phyloP scores from a whole-genome alignment of 257 asterid genomes.

The Solanum pennellii region DNA sequence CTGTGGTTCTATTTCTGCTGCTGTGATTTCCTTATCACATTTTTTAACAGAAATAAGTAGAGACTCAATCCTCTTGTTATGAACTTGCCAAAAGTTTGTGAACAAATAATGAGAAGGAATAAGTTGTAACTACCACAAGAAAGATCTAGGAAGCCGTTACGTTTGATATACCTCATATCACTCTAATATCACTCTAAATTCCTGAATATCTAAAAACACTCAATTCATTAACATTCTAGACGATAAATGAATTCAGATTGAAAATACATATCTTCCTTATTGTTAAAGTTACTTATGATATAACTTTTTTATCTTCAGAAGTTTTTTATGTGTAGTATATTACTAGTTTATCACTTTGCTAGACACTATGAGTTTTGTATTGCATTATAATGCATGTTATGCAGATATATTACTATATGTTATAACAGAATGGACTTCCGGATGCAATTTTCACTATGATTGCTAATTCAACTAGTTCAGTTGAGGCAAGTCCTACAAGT shows the following conservation, averaged over 20 bases:
- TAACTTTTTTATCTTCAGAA: no score
- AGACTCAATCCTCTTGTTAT: constrained; percentile 78
- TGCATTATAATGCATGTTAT: no score
- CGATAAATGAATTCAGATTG: no score
- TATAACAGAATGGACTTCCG: no score
- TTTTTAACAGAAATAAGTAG: constrained; percentile 44
- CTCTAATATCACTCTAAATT: background rate
- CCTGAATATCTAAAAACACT: no score
- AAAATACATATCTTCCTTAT: no score
- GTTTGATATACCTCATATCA: background rate
- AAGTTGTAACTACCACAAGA: background rate
- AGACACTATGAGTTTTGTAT: background rate
- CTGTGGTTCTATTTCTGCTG: constrained; percentile 22
- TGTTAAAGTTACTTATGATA: no score
- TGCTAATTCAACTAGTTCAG: no score
- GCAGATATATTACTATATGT: no score
- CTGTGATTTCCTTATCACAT: constrained; percentile 36
- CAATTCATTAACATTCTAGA: background rate
- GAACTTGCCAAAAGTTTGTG: constrained; percentile 46
- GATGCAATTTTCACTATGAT: no score
- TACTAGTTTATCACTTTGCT: background rate
- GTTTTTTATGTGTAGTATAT: background rate
- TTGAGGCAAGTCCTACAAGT: no score
- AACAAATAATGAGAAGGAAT: constrained; percentile 15
- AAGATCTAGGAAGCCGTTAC: background rate